Conservation (phyloP, 1,284 basidiomycete species). For the Cryptococcus sp. region DNA sequence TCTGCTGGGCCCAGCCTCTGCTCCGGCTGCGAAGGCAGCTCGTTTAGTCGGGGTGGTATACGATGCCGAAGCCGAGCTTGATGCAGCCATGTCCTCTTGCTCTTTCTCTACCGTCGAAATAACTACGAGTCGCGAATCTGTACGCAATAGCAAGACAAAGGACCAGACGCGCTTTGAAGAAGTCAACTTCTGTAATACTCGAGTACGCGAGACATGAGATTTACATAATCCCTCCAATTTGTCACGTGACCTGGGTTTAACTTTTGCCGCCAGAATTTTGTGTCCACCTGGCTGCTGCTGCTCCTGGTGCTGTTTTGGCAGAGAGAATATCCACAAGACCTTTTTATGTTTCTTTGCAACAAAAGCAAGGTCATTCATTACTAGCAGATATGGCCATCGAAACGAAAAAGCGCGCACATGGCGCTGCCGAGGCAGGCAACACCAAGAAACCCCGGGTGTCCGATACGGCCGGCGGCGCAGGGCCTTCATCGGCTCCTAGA, state of each 20-base stretch:
- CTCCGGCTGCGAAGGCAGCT: constrained; percentile 23
- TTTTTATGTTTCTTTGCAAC: too few species aligned
- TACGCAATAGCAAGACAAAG: neutral
- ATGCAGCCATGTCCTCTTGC: neutral
- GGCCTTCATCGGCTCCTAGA: constrained; percentile 24
- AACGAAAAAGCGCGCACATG: neutral
- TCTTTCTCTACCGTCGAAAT: neutral
- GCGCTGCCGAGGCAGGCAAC: neutral
- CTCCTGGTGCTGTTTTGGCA: too few species aligned
- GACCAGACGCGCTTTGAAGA: neutral
- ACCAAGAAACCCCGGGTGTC: constrained; percentile 12
- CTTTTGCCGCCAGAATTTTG: neutral
- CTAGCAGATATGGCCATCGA: neutral
- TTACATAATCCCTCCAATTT: neutral
- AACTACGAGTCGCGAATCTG: neutral
- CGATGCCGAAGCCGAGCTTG: neutral
- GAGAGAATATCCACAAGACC: too few species aligned
- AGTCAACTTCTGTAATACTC: neutral
- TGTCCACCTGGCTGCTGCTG: neutral
- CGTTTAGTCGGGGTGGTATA: constrained; percentile 36
- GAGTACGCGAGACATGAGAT: neutral
- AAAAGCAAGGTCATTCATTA: too few species aligned
- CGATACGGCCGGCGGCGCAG: constrained; percentile 1
- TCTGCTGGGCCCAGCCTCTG: constrained; percentile 36
- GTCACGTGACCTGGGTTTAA: neutral